Evolutionary conservation across 371 early-diverging fungal genomes (phyloP).

Genomic region (Batrachochytrium dendrobatidis): DNA sequence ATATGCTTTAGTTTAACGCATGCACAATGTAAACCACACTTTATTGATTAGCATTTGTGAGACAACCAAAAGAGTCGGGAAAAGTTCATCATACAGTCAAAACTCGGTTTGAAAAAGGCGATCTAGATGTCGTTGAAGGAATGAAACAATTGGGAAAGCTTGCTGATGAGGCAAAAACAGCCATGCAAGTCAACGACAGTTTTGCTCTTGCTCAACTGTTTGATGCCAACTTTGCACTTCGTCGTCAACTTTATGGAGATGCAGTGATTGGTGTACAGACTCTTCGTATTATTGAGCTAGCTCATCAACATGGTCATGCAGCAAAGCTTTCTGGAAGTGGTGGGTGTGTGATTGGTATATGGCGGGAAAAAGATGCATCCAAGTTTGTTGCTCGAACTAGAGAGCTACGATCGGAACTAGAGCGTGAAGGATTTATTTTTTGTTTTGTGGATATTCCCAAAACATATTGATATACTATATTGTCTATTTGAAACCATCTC

Average conservation of each 20-base stretch:
- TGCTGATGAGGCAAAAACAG: conserved; percentile 37
- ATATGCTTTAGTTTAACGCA: too few species aligned
- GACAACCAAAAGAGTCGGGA: conserved; percentile 58
- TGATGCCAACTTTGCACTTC: conserved; percentile 27
- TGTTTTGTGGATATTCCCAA: too few species aligned
- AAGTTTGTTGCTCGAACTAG: neutral
- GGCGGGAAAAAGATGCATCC: conserved; percentile 8
- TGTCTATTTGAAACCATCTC: too few species aligned
- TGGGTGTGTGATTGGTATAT: conserved; percentile 33
- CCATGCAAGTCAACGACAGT: conserved; percentile 18
- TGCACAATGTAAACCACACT: too few species aligned
- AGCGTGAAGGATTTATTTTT: conserved; percentile 8
- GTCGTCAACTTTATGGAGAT: conserved; percentile 28
- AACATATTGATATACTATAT: too few species aligned
- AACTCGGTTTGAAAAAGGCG: conserved; percentile 47
- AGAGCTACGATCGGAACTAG: conserved; percentile 4
- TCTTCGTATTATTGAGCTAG: conserved; percentile 20
- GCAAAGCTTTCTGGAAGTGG: conserved; percentile 36
- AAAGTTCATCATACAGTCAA: conserved; percentile 57
- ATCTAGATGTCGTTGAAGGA: conserved; percentile 45
- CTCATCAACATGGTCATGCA: conserved; percentile 22
- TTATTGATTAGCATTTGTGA: conserved; percentile 52
- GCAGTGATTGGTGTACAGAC: conserved; percentile 19
- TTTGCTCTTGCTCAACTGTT: conserved; percentile 23
- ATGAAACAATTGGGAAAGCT: conserved; percentile 52